These are phyloP conservation scores for Cardiosporidium cionae DNA, from an alignment of 169 alveolate species.

Conservation along the genomic window DNA sequence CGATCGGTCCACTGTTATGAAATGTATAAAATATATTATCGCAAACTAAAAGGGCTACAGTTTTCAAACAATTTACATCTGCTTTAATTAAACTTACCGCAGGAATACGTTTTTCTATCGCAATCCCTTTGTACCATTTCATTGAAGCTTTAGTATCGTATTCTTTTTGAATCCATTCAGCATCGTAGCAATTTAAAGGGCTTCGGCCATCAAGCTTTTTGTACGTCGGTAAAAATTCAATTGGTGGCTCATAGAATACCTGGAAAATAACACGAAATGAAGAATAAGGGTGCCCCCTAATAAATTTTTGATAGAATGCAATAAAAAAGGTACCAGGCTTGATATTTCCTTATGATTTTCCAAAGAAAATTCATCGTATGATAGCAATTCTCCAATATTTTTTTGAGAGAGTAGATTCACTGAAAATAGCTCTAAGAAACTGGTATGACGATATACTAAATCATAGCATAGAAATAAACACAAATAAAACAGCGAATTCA, in stretches of 20 bases:
- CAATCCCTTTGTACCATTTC: constrained; percentile 66
- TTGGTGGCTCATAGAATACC: constrained; percentile 59
- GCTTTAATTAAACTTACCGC: constrained; percentile 49
- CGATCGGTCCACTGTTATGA: too few species aligned
- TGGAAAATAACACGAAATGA: constrained; percentile 11
- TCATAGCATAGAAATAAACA: neutral
- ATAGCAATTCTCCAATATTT: neutral
- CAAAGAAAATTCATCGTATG: neutral
- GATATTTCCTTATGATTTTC: neutral
- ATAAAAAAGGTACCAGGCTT: neutral
- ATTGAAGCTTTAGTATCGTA: constrained; percentile 51
- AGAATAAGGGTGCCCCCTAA: neutral
- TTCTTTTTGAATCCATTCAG: constrained; percentile 58
- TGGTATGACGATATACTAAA: too few species aligned
- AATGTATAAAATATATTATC: too few species aligned
- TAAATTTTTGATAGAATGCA: neutral
- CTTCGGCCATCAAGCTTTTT: constrained; percentile 64
- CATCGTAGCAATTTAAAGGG: constrained; percentile 36
- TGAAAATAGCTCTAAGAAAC: too few species aligned
- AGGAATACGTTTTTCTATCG: constrained; percentile 55
- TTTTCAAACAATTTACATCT: too few species aligned
- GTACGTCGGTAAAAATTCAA: constrained; percentile 61
- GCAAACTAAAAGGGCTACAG: too few species aligned
- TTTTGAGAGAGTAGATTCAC: neutral
- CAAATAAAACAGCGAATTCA: neutral